A percentile compares a stretch with the other conserved stretches of the same genome.
phyloP scores from a whole-genome alignment of 1,284 basidiomycete genomes.

The Prillingera fragicola region DNA sequence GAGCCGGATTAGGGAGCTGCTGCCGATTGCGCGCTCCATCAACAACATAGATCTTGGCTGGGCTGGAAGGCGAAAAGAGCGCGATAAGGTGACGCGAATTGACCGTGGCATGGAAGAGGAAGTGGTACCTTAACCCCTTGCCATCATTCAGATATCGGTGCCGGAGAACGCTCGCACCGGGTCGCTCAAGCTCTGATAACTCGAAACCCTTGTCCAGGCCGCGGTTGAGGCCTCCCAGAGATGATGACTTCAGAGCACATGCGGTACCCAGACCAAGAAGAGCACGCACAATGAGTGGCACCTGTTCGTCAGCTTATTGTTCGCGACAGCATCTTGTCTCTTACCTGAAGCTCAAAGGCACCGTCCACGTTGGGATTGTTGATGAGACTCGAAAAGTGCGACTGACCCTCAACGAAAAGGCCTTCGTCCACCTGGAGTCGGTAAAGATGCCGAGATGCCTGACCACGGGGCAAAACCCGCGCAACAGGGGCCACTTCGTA shows the following conservation, averaged over 20 bases:
- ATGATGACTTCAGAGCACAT: conserved; percentile 64
- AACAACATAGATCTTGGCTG: conserved; percentile 78
- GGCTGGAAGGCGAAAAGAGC: conserved; percentile 70
- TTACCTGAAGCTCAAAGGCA: conserved; percentile 85
- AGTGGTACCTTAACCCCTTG: conserved; percentile 69
- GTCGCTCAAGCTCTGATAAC: conserved; percentile 71
- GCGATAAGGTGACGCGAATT: conserved; percentile 83
- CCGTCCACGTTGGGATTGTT: conserved; percentile 95
- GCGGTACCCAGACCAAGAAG: conserved; percentile 78
- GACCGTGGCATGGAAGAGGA: conserved; percentile 83
- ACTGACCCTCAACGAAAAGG: conserved; percentile 73
- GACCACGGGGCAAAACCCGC: conserved; percentile 73
- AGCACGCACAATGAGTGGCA: conserved; percentile 79
- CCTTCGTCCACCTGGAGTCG: conserved; percentile 79
- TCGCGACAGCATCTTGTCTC: conserved; percentile 4
- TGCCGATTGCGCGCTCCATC: conserved; percentile 83
- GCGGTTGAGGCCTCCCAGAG: conserved; percentile 66
- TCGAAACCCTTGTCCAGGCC: conserved; percentile 82
- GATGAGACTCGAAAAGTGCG: conserved; percentile 84
- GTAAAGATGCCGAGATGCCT: conserved; percentile 73
- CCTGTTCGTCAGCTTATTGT: conserved; percentile 48
- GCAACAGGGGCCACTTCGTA: conserved; percentile 72
- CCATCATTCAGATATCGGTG: conserved; percentile 74
- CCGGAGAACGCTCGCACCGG: conserved; percentile 57
- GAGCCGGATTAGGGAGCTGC: conserved; percentile 67